Percentiles rank a stretch among this genome's conserved stretches.
These are phyloP conservation scores for Skeletonema grethae DNA, from an alignment of 108 stramenopile genomes.

Conservation along the genomic window DNA sequence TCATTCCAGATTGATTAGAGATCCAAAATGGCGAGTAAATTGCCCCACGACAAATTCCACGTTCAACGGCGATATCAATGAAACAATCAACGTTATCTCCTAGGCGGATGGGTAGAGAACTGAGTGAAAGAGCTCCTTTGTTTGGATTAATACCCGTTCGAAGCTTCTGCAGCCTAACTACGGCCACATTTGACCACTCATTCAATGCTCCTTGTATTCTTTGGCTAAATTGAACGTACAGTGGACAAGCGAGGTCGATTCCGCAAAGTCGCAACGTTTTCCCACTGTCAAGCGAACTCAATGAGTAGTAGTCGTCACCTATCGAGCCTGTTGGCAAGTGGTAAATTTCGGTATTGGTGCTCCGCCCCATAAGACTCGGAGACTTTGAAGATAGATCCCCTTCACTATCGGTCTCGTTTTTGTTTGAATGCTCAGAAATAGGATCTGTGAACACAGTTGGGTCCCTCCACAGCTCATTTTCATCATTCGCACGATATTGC, in stretches of 20 bases:
- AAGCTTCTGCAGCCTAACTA: slow-evolving; percentile 15
- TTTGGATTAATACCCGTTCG: slow-evolving; percentile 29
- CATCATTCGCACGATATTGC: slow-evolving; percentile 17
- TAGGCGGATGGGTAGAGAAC: slow-evolving; percentile 5
- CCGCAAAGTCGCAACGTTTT: slow-evolving; percentile 27
- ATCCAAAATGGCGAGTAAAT: slow-evolving; percentile 35
- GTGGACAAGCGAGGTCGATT: slow-evolving; percentile 19
- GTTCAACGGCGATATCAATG: slow-evolving; percentile 26
- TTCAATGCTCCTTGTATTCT: not conserved
- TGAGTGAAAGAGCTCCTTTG: slow-evolving; percentile 17
- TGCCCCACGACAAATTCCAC: slow-evolving; percentile 20
- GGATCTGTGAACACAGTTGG: not conserved
- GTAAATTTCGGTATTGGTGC: not conserved
- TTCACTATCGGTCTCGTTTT: slow-evolving; percentile 28
- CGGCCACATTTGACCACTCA: slow-evolving; percentile 23
- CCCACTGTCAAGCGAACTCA: slow-evolving; percentile 10
- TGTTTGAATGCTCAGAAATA: not conserved
- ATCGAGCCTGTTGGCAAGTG: slow-evolving; percentile 13
- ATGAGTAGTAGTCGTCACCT: slow-evolving; percentile 9
- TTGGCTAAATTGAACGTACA: slow-evolving; percentile 36
- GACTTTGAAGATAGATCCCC: slow-evolving; percentile 30
- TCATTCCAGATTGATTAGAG: slow-evolving; percentile 34
- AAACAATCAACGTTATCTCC: slow-evolving; percentile 36
- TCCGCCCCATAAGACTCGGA: slow-evolving; percentile 3
- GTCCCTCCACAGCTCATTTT: slow-evolving; percentile 24